Base-by-base conservation (phyloP, 352 stramenopile genomes). In the Albugo laibachii region DNA sequence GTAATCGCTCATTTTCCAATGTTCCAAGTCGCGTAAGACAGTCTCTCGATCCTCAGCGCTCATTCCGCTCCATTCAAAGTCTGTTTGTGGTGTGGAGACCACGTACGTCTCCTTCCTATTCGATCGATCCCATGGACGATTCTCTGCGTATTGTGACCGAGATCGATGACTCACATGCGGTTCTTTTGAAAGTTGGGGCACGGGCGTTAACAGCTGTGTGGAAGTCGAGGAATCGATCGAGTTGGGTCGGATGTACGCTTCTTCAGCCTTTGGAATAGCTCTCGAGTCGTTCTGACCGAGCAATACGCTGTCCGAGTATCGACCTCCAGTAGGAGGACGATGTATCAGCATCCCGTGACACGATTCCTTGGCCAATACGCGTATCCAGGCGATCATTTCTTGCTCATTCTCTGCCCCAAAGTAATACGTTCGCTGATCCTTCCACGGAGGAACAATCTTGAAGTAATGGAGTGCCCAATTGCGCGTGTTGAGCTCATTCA, bases 371-470 rank as follows among this genome's bases (percentile, higher is more conserved):
- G 59, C 66, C 0, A 89, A 43, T 1, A 66, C 67, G 14, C 66
- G 62, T 43, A 84, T 73, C 76, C 76, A 89, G 12, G 57, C 56
- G 34, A 77, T 55, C 51, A 89, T 67, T n/a, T 89, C 67, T 13
- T 62, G 51, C 45, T 85, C 70, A 0, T 62, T 66, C 13, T 84
- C 66, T 19, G 73, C 69, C 15, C 73, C 76, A 38, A 88, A 83
- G 52, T 64, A 82, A 48, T 76, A 89, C 46, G 63, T 77, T 35
- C 76, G 76, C 38, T 75, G 65, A 34, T 68, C 69, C n/a, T 57
- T 40, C 47, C 60, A 61, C 2, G 56, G 61, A 11, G 73, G 76
- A 0, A 83, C 52, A 3, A 86, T 49, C 50, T 85, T 80, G 52
- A 84, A 84, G 46, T 75, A 83, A 44, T 80, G 53, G 0, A 83